A percentile compares a stretch with the other conserved stretches of the same genome.
Conservation (phyloP, 169 alveolate genomes). For the Cryptosporidium ubiquitum region DNA sequence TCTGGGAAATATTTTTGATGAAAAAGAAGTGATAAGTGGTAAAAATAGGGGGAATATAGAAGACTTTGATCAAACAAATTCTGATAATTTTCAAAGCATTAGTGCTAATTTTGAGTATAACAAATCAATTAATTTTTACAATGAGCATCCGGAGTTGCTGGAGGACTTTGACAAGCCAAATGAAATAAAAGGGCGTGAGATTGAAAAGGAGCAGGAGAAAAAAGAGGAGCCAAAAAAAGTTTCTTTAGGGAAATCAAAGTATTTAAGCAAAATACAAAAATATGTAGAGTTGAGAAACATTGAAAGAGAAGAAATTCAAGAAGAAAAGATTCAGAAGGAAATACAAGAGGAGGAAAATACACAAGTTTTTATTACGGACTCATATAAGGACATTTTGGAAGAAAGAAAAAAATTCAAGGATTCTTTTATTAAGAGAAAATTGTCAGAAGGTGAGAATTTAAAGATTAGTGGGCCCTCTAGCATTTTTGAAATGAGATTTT, state of each 20-base stretch:
- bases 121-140: conserved; percentile 12
- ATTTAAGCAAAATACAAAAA: conserved; percentile 25
- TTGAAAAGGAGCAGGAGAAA: neutral
- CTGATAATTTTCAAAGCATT: conserved; percentile 5
- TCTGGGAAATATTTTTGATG: neutral
- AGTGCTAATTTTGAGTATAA: conserved; percentile 9
- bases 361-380: conserved; percentile 34
- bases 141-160: conserved; percentile 55
- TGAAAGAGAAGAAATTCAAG: conserved; percentile 61
- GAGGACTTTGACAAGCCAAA: conserved; percentile 33
- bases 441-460: neutral
- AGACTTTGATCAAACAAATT: neutral
- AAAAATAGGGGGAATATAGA: neutral
- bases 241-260: conserved; percentile 29
- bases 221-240: neutral
- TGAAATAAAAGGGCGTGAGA: neutral
- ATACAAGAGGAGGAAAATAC: conserved; percentile 16
- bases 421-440: neutral
- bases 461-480: neutral
- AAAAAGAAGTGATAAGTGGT: neutral
- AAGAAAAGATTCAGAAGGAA: conserved; percentile 62
- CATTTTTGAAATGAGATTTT: conserved; percentile 34
- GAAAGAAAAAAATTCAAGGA: conserved; percentile 36
- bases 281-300: conserved; percentile 34
- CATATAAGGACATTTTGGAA: conserved; percentile 12